These are phyloP conservation scores for Alliaria petiolata DNA, from an alignment of 345 rosid species.

Conservation along the genomic window DNA sequence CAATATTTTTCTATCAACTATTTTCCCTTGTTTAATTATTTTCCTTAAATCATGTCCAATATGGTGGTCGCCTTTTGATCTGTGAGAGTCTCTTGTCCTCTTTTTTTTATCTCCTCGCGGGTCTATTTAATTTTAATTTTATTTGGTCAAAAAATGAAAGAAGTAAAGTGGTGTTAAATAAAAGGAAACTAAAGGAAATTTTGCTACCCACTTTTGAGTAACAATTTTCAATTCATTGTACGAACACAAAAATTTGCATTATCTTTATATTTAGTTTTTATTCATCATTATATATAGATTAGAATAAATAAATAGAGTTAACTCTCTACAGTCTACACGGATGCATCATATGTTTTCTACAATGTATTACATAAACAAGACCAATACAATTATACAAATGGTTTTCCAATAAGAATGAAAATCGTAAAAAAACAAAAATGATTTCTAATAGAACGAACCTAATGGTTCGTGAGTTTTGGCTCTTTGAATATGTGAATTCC, in stretches of 20 bases:
- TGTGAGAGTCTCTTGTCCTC: conserved; percentile 3
- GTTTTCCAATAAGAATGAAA: no score
- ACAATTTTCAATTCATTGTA: background rate
- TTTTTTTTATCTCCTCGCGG: background rate
- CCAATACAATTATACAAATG: no score
- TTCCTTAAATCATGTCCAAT: background rate
- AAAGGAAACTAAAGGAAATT: conserved; percentile 18
- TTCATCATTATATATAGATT: no score
- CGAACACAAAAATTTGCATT: background rate
- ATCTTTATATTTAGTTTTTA: no score
- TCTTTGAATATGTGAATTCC: background rate
- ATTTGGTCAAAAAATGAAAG: conserved; percentile 22
- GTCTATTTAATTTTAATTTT: background rate
- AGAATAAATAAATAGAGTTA: no score
- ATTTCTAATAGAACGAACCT: no score
- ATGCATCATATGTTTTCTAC: no score
- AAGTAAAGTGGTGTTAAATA: conserved; percentile 12
- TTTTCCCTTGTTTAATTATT: background rate
- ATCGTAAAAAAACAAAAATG: no score
- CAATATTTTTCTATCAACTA: background rate
- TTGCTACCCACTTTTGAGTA: background rate
- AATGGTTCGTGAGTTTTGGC: no score
- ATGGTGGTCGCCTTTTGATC: background rate
- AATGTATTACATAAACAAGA: no score
- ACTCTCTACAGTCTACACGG: no score